These are phyloP conservation scores for Leishmania aethiopica DNA, from an alignment of 208 protist species.

Conservation along the genomic window DNA sequence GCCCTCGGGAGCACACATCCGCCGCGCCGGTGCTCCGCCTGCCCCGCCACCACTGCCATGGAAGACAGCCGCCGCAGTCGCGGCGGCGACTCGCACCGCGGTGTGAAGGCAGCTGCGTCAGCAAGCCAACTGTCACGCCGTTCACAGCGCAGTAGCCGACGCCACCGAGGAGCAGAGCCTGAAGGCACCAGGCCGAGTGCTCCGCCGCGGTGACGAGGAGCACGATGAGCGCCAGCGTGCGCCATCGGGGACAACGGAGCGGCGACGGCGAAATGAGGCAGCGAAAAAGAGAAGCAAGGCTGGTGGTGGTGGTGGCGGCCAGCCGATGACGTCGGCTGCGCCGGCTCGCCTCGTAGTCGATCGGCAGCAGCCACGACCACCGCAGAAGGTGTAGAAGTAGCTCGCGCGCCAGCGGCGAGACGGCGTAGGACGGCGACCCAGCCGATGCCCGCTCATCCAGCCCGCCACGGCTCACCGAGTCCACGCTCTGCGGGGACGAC, in stretches of 20 bases:
- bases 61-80: background rate
- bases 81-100: conserved; percentile 3
- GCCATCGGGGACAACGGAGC: background rate
- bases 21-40: background rate
- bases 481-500: background rate
- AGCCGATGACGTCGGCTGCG: conserved; percentile 1
- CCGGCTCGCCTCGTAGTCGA: conserved; percentile 38
- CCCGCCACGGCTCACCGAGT: background rate
- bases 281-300: background rate
- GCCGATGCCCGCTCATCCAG: background rate
- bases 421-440: conserved; percentile 21
- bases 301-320: background rate
- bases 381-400: conserved; percentile 49
- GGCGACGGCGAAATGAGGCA: background rate
- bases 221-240: conserved; percentile 4
- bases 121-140: conserved; percentile 11
- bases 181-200: conserved; percentile 11
- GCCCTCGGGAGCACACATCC: background rate
- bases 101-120: conserved; percentile 9
- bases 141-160: conserved; percentile 6
- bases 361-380: conserved; percentile 67
- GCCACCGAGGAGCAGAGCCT: background rate
- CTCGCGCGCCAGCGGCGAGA: conserved; percentile 59
- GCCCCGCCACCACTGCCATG: background rate
- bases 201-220: conserved; percentile 10